Evolutionary conservation across 345 rosid species (phyloP), one percentile per base, ranked within the genome.

Genomic region (Theobroma cacao): DNA sequence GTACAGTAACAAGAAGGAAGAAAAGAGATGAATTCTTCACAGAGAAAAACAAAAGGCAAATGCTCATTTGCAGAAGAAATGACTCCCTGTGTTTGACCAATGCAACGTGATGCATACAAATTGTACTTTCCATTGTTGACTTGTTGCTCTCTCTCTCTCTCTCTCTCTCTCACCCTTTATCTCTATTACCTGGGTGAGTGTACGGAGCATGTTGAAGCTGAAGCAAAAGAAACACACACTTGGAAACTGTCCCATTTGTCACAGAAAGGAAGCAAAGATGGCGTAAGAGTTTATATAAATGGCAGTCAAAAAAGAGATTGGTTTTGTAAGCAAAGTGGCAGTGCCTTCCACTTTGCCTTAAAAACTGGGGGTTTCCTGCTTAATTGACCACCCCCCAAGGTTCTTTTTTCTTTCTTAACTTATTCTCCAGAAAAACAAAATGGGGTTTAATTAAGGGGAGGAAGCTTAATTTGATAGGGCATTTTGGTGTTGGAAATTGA

Each of bases 401-500:
- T n/a, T n/a, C n/a, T n/a, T n/a, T n/a, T n/a, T n/a, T n/a, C n/a
- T n/a, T n/a, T n/a, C n/a, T n/a, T n/a, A n/a, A n/a, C n/a, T n/a
- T n/a, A n/a, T n/a, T n/a, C n/a, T n/a, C n/a, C n/a, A n/a, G n/a
- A n/a, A n/a, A n/a, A n/a, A n/a, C n/a, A n/a, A n/a, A n/a, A n/a
- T n/a, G n/a, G n/a, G n/a, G n/a, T n/a, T n/a, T 41, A 12, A 48
- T 7, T 1, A 48, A 3, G 2, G 6, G 7, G 15, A 43, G n/a
- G 5, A 38, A 14, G 58, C 14, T 47, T 15, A 47, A 8, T 43
- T 43, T 1, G 71, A 65, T 40, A n/a, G 31, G 60, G 60, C 41
- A 50, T 30, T 3, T 41, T n/a, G 53, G 26, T 53, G 55, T 78
- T 71, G 82, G 79, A 53, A 75, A 78, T 53, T 70, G 82, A 53